Evolutionary conservation across 2,329 filamentous ascomycete genomes (phyloP).

Genomic region (Fusarium sp.): DNA sequence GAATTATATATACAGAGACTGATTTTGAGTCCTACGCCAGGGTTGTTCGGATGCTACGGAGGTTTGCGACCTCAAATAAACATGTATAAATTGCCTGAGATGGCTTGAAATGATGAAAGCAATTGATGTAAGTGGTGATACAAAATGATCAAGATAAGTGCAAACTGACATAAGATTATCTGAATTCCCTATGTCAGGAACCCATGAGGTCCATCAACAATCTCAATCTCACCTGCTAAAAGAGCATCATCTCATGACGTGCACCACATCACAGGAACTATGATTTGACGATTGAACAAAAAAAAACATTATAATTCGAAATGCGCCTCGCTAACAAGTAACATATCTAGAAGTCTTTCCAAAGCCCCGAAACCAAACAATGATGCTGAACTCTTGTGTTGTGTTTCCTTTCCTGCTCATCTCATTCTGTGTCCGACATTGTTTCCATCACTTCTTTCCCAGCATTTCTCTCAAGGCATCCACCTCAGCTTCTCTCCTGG

Average conservation of each 20-base stretch:
- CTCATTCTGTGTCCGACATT: constrained; percentile 29
- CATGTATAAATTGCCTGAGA: background rate
- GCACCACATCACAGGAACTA: background rate
- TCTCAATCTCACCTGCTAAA: constrained; percentile 36
- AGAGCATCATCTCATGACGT: constrained; percentile 29
- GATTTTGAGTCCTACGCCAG: background rate
- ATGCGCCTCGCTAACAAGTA: constrained; percentile 20
- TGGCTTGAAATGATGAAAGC: background rate
- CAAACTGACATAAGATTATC: background rate
- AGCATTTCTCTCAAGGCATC: constrained; percentile 67
- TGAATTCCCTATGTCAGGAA: constrained; percentile 32
- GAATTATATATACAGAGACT: background rate
- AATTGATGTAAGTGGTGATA: background rate
- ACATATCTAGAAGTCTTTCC: constrained; percentile 22
- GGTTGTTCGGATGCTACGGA: background rate
- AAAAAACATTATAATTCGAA: background rate
- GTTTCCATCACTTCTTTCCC: constrained; percentile 37
- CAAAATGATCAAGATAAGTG: background rate
- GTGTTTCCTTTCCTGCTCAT: background rate
- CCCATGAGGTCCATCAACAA: constrained; percentile 42
- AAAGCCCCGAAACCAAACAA: constrained; percentile 19
- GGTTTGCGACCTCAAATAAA: background rate
- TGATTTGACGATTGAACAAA: constrained; percentile 10
- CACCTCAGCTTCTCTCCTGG: constrained; percentile 72
- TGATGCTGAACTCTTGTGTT: background rate